These are phyloP conservation scores for Cadophora luteo-olivacea DNA, from an alignment of 2,329 filamentous ascomycete species.

Conservation along the genomic window DNA sequence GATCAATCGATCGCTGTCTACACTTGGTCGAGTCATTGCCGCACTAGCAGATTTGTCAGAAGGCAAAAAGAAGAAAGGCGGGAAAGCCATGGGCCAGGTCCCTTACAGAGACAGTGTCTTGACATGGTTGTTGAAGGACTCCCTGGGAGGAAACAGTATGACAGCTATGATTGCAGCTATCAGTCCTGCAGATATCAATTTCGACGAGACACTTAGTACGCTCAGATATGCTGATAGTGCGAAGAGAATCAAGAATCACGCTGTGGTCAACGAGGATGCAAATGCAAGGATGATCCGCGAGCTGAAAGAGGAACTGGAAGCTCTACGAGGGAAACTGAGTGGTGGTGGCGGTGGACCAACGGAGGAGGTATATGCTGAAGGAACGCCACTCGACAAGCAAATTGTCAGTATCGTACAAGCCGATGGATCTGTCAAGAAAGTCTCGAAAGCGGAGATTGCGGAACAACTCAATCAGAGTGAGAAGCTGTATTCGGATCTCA, in stretches of 20 bases:
- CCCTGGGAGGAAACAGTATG: conserved; percentile 97
- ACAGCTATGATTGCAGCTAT: conserved; percentile 99
- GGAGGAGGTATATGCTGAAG: conserved; percentile 88
- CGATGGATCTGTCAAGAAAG: conserved; percentile 89
- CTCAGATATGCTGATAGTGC: conserved; percentile 96
- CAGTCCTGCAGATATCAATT: conserved; percentile 98
- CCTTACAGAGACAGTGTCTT: conserved; percentile 97
- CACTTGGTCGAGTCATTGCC: conserved; percentile 95
- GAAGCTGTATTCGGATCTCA: conserved; percentile 93
- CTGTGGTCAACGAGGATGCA: conserved; percentile 97
- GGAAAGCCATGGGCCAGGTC: conserved; percentile 73
- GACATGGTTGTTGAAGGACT: conserved; percentile 97
- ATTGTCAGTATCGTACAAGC: conserved; percentile 91
- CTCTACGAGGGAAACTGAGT: conserved; percentile 85
- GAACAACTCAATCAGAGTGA: conserved; percentile 96
- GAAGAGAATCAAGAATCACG: conserved; percentile 99
- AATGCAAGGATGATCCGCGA: conserved; percentile 99
- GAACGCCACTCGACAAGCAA: conserved; percentile 92
- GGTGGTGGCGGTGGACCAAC: conserved; percentile 61
- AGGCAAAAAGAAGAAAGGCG: conserved; percentile 80
- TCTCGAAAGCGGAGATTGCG: conserved; percentile 97
- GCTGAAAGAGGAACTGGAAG: conserved; percentile 89
- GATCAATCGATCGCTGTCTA: conserved; percentile 96
- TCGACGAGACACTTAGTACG: conserved; percentile 95
- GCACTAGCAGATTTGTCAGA: conserved; percentile 90